Evolutionary conservation across 2,329 filamentous ascomycete species (phyloP).

Genomic region (Fusarium poae): DNA sequence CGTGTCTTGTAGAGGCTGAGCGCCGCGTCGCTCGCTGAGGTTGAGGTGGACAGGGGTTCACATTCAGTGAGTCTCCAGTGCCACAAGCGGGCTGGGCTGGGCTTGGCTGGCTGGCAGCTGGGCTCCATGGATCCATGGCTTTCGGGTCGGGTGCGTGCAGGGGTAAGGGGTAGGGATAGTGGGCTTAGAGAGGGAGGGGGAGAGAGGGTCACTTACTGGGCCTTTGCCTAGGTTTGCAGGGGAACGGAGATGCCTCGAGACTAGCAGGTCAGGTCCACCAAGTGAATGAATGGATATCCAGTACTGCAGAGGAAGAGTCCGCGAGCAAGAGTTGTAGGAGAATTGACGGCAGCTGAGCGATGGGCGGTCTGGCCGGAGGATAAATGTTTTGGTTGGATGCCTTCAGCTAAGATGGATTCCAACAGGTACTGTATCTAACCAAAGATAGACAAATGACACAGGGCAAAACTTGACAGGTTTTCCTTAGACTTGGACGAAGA

Average conservation of each 20-base stretch:
- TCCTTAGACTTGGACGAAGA: background rate
- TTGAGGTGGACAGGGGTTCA: conserved; percentile 28
- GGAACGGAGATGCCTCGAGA: conserved; percentile 42
- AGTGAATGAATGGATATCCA: conserved; percentile 2
- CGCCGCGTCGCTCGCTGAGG: conserved; percentile 27
- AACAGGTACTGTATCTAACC: conserved; percentile 2
- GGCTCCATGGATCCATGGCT: too few species aligned
- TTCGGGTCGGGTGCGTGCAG: conserved; percentile 5
- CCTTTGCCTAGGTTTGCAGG: background rate
- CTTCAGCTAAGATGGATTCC: conserved; percentile 15
- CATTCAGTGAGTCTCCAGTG: conserved; percentile 25
- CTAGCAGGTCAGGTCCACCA: conserved; percentile 34
- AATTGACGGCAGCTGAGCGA: background rate
- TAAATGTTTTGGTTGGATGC: conserved; percentile 28
- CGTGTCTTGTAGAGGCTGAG: conserved; percentile 58
- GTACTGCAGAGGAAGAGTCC: conserved; percentile 8
- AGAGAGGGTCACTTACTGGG: conserved; percentile 23
- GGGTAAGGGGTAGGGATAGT: conserved; percentile 6
- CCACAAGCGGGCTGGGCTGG: conserved; percentile 39
- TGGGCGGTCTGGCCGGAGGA: conserved; percentile 34
- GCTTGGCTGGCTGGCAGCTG: background rate
- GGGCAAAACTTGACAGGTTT: conserved; percentile 7
- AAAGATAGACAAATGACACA: conserved; percentile 29
- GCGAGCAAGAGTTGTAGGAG: conserved; percentile 2
- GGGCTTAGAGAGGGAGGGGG: background rate